These are phyloP conservation scores for Salix dunnii DNA, from an alignment of 345 rosid genomes.

Conservation along the genomic window DNA sequence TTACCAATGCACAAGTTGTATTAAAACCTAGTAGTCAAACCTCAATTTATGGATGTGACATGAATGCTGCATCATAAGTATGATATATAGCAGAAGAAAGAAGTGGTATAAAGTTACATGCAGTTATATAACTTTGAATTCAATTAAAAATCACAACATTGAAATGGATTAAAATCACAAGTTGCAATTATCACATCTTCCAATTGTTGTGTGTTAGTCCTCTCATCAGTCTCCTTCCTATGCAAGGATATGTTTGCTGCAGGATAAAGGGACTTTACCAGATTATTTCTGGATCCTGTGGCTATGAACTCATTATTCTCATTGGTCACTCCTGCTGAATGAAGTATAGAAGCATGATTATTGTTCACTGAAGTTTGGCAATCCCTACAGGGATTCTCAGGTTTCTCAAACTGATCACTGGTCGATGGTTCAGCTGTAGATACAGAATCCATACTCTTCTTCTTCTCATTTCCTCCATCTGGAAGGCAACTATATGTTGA, in stretches of 20 bases:
- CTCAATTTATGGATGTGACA: neutral
- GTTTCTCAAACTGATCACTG: constrained; percentile 30
- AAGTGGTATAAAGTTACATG: neutral
- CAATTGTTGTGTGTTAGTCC: constrained; percentile 25
- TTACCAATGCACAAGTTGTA: neutral
- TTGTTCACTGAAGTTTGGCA: constrained; percentile 30
- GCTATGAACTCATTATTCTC: constrained; percentile 16
- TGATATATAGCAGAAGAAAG: neutral
- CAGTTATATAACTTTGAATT: neutral
- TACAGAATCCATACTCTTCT: constrained; percentile 33
- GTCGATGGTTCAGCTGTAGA: constrained; percentile 30
- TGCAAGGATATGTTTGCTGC: constrained; percentile 26
- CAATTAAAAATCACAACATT: neutral
- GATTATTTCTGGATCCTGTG: constrained; percentile 18
- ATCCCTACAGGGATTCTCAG: constrained; percentile 29
- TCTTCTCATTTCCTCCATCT: constrained; percentile 34
- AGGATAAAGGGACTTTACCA: constrained; percentile 30
- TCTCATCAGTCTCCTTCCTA: constrained; percentile 27
- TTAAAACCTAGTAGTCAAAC: neutral
- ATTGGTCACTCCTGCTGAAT: constrained; percentile 14
- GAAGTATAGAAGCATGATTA: constrained; percentile 21
- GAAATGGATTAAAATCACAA: neutral
- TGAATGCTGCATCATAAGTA: neutral
- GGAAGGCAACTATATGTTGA: constrained; percentile 33
- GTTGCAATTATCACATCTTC: constrained; percentile 41